Percentiles rank a stretch among this genome's conserved stretches.
Conservation (phyloP, 495 filamentous ascomycete species). For the Apiosordaria backusii region DNA sequence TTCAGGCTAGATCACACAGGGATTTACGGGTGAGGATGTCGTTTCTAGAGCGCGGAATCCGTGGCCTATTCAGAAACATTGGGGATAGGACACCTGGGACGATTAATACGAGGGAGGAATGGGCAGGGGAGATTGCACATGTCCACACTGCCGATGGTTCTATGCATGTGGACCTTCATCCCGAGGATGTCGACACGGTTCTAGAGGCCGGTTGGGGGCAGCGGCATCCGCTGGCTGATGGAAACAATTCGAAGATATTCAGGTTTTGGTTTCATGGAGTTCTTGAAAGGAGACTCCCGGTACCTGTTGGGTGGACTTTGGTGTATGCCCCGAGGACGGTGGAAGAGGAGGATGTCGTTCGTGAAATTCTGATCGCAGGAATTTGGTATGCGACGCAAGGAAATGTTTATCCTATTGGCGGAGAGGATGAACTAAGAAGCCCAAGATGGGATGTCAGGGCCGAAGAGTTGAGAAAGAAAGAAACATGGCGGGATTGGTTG, state of each 20-base stretch:
- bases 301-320: constrained; percentile 8
- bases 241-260: constrained; percentile 9
- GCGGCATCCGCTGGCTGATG: constrained; percentile 6
- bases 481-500: neutral
- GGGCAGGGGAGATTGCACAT: constrained; percentile 12
- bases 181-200: constrained; percentile 3
- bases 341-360: neutral
- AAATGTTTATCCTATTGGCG: neutral
- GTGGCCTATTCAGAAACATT: neutral
- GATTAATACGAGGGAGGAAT: constrained; percentile 9
- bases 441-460: neutral
- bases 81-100: neutral
- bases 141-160: constrained; percentile 5
- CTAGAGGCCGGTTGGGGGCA: constrained; percentile 7
- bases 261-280: constrained; percentile 8
- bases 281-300: neutral
- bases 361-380: constrained; percentile 4
- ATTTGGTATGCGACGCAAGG: constrained; percentile 10
- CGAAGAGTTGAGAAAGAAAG: neutral
- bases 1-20: neutral
- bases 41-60: neutral
- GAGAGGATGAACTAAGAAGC: neutral
- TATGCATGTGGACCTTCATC: constrained; percentile 6
- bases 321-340: constrained; percentile 9
- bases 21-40: constrained; percentile 3